phyloP scores from a whole-genome alignment of 192 early-diverging fungal species.

The Umbelopsis ramanniana region DNA sequence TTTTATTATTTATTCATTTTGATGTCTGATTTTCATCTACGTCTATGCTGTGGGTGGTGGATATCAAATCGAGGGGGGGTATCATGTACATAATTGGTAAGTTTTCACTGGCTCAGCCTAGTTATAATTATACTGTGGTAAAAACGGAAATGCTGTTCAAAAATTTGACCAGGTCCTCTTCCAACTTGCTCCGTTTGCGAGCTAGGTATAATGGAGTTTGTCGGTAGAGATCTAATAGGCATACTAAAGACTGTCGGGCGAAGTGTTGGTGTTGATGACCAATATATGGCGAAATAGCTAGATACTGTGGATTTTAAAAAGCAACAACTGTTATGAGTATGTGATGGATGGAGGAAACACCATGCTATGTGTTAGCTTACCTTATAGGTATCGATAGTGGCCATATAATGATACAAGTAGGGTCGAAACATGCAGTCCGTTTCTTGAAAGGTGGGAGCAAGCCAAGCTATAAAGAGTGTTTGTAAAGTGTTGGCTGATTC shows the following conservation, averaged over 20 bases:
- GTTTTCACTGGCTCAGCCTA: not conserved
- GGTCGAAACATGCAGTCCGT: slow-evolving; percentile 39
- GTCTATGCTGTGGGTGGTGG: too few relatives aligned
- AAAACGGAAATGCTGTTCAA: not conserved
- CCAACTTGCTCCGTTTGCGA: not conserved
- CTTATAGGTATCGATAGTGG: slow-evolving; percentile 23
- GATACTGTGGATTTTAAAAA: not conserved
- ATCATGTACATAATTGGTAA: not conserved
- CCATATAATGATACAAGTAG: slow-evolving; percentile 39
- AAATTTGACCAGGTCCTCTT: not conserved
- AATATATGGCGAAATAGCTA: slow-evolving; percentile 3
- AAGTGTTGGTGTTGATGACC: not conserved
- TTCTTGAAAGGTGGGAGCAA: not conserved
- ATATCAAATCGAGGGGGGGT: too few relatives aligned
- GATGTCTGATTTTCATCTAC: not conserved
- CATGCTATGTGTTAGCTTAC: not conserved
- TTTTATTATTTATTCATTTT: not conserved
- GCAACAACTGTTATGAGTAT: not conserved
- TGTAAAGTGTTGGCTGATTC: not conserved
- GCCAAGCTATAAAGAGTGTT: not conserved
- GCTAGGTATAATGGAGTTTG: slow-evolving; percentile 16
- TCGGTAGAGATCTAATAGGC: slow-evolving; percentile 1
- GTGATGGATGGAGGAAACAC: not conserved
- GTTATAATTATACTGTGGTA: not conserved
- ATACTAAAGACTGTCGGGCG: not conserved